A percentile compares a stretch with the other conserved stretches of the same genome.
These are phyloP conservation scores for Kodamaea nitidulidarum DNA, from an alignment of 805 yeast species.

Conservation along the genomic window DNA sequence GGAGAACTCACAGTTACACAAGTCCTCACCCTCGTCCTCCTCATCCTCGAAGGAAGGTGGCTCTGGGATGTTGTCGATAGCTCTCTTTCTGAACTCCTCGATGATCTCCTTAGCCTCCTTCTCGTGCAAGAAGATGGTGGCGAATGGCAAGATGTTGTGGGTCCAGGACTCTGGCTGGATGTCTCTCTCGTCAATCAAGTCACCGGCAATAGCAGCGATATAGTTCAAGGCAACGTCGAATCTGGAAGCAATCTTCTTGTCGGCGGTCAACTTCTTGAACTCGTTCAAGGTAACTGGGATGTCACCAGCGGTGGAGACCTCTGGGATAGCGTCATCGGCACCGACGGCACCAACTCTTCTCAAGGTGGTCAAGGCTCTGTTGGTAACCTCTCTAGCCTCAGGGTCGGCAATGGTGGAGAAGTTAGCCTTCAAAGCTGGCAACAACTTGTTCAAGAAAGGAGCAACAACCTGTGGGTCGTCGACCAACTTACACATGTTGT, in stretches of 20 bases:
- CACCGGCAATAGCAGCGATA: slow-evolving; percentile 97
- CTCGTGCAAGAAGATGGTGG: slow-evolving; percentile 94
- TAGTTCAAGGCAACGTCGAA: slow-evolving; percentile 74
- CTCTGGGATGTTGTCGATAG: slow-evolving; percentile 96
- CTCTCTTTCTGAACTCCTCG: slow-evolving; percentile 92
- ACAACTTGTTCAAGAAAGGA: slow-evolving; percentile 93
- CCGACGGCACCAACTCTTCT: slow-evolving; percentile 98
- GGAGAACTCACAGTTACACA: slow-evolving; percentile 99
- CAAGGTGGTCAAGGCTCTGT: slow-evolving; percentile 94
- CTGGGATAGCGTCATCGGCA: slow-evolving; percentile 88
- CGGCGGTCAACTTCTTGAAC: slow-evolving; percentile 68
- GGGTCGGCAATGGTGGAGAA: slow-evolving; percentile 98
- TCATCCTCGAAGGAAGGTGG: slow-evolving; percentile 95
- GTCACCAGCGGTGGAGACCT: slow-evolving; percentile 99
- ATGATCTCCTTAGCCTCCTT: slow-evolving; percentile 83
- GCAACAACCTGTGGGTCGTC: slow-evolving; percentile 99
- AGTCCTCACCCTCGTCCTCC: slow-evolving; percentile 98
- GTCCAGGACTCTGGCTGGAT: slow-evolving; percentile 92
- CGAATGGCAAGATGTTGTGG: slow-evolving; percentile 83
- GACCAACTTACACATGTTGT: slow-evolving; percentile 99
- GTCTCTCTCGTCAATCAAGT: slow-evolving; percentile 93
- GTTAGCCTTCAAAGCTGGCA: slow-evolving; percentile 95
- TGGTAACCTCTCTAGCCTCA: slow-evolving; percentile 98
- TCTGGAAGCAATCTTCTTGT: slow-evolving; percentile 65
- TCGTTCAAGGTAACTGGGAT: slow-evolving; percentile 79